phyloP scores from a whole-genome alignment of 2,329 filamentous ascomycete species.

The Alternaria incomplexa region DNA sequence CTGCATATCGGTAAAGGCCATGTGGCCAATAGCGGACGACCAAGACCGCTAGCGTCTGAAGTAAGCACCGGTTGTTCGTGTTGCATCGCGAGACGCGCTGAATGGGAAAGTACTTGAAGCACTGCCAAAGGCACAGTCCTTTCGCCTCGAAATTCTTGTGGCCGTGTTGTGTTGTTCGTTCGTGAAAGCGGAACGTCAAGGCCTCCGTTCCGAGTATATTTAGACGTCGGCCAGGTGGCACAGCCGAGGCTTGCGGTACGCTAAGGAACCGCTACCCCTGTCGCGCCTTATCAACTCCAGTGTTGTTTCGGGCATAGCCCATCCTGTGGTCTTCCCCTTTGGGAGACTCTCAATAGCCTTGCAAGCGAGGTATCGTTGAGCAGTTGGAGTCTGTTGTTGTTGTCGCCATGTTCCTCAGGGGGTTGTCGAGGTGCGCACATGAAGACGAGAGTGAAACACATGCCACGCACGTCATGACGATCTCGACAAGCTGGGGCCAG shows the following conservation, averaged over 20 bases:
- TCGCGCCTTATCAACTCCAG: slow-evolving; percentile 15
- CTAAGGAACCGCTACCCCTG: slow-evolving; percentile 6
- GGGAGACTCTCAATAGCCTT: not conserved
- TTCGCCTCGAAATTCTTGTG: not conserved
- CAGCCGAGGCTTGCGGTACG: not conserved
- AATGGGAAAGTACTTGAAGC: not conserved
- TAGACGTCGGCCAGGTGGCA: not conserved
- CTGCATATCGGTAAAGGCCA: not conserved
- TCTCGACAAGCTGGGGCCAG: slow-evolving; percentile 10
- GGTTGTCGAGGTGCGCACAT: not conserved
- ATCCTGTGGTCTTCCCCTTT: not conserved
- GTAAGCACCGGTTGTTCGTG: not conserved
- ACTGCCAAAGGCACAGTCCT: not conserved
- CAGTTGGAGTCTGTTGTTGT: not conserved
- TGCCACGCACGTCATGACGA: slow-evolving; percentile 17
- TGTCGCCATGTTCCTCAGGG: not conserved
- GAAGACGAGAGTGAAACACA: slow-evolving; percentile 7
- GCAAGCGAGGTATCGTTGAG: not conserved
- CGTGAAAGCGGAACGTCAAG: not conserved
- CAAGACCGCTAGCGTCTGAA: not conserved
- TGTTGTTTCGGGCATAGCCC: slow-evolving; percentile 5
- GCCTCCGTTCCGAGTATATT: not conserved
- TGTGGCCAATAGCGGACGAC: not conserved
- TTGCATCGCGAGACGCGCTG: not conserved
- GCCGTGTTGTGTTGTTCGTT: not conserved